A percentile compares a stretch with the other conserved stretches of the same genome.
Evolutionary conservation across 2,329 filamentous ascomycete species (phyloP).

Genomic region (Colletotrichum sojae): DNA sequence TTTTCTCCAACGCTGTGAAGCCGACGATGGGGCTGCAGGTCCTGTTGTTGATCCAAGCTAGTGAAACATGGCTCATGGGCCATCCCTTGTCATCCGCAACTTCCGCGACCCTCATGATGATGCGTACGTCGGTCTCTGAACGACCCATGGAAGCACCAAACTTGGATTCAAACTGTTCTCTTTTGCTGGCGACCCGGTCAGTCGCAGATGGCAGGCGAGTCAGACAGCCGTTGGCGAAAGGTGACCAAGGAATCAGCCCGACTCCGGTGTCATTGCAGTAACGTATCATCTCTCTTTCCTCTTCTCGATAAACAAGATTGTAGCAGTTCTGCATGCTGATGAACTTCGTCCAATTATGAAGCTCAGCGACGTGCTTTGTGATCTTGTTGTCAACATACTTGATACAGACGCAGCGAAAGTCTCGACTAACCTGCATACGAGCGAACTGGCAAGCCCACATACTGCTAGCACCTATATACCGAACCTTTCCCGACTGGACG

Average conservation of each 20-base stretch:
- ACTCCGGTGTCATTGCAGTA: constrained; percentile 11
- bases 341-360: constrained; percentile 10
- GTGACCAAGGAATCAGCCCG: constrained; percentile 7
- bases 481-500: constrained; percentile 7
- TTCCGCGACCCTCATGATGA: constrained; percentile 60
- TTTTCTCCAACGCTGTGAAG: constrained; percentile 67
- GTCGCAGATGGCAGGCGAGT: not conserved
- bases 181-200: not conserved
- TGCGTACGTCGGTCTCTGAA: constrained; percentile 3
- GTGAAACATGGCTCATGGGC: constrained; percentile 74
- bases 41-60: constrained; percentile 72
- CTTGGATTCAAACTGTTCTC: constrained; percentile 11
- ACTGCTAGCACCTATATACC: constrained; percentile 19
- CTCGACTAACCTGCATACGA: not conserved
- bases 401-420: not conserved
- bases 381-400: not conserved
- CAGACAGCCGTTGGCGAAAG: not conserved
- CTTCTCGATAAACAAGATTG: constrained; percentile 4
- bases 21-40: constrained; percentile 73
- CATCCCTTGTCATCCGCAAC: constrained; percentile 68
- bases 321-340: constrained; percentile 27
- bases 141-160: not conserved
- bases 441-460: constrained; percentile 16
- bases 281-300: constrained; percentile 14
- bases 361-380: constrained; percentile 3